phyloP scores from a whole-genome alignment of 2,329 filamentous ascomycete species.

The Aspergillus hortae region DNA sequence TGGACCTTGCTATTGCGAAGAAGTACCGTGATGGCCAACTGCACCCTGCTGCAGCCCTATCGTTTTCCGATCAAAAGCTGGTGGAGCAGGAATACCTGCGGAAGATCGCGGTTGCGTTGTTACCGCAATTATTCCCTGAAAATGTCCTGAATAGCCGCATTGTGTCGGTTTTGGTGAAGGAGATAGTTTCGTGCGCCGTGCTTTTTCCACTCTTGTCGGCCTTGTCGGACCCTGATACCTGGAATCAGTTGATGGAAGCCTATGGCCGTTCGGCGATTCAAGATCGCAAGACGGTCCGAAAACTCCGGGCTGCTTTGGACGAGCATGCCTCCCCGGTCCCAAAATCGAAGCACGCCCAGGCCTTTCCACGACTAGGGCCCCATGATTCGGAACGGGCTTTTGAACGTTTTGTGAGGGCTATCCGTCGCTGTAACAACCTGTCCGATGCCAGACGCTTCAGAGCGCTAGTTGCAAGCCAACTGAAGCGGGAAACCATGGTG shows the following conservation, averaged over 20 bases:
- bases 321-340: slow-evolving; percentile 85
- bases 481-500: slow-evolving; percentile 76
- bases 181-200: slow-evolving; percentile 91
- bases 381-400: slow-evolving; percentile 89
- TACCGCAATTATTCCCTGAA: slow-evolving; percentile 71
- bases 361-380: slow-evolving; percentile 75
- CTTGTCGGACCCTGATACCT: slow-evolving; percentile 88
- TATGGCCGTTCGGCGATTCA: slow-evolving; percentile 83
- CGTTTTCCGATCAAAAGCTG: slow-evolving; percentile 77
- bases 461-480: slow-evolving; percentile 85
- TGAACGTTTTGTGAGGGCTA: slow-evolving; percentile 87
- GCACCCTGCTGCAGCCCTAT: slow-evolving; percentile 78
- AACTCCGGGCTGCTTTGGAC: slow-evolving; percentile 85
- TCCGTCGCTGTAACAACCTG: slow-evolving; percentile 82
- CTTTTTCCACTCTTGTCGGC: slow-evolving; percentile 75
- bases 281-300: slow-evolving; percentile 90
- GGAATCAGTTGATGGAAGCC: slow-evolving; percentile 94
- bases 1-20: slow-evolving; percentile 90
- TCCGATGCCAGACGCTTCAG: slow-evolving; percentile 90
- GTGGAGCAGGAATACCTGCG: slow-evolving; percentile 88
- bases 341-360: slow-evolving; percentile 59
- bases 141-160: slow-evolving; percentile 74
- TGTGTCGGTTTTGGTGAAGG: slow-evolving; percentile 75
- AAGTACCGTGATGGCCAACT: slow-evolving; percentile 88
- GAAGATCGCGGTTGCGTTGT: slow-evolving; percentile 64